These are phyloP conservation scores for Colletotrichum destructivum DNA, from an alignment of 2,329 filamentous ascomycete genomes.

Conservation along the genomic window DNA sequence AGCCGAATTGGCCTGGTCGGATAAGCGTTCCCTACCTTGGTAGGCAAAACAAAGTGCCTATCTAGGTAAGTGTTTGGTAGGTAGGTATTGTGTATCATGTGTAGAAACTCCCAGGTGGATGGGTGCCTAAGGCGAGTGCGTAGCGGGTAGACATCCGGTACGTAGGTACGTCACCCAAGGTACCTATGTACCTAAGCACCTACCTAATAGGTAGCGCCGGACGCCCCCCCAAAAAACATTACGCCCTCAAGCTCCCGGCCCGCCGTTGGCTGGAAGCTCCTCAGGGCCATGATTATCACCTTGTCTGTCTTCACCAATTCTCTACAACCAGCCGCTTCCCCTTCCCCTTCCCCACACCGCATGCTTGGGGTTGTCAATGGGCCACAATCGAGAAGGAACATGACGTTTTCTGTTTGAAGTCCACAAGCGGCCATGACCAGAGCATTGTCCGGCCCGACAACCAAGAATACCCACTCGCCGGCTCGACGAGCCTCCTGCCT, in stretches of 20 bases:
- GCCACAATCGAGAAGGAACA: slow-evolving; percentile 15
- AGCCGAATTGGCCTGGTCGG: background rate
- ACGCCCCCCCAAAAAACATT: background rate
- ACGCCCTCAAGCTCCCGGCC: slow-evolving; percentile 20
- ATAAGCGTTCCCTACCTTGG: background rate
- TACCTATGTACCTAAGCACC: too few species aligned
- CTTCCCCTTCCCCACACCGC: background rate
- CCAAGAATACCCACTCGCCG: slow-evolving; percentile 29
- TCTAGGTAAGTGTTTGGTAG: background rate
- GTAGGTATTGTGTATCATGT: background rate
- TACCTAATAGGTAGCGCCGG: background rate
- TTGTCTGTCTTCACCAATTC: slow-evolving; percentile 12
- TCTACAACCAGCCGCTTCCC: background rate
- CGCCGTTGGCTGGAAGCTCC: slow-evolving; percentile 6
- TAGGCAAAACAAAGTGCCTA: background rate
- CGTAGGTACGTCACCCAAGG: too few species aligned
- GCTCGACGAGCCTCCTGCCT: slow-evolving; percentile 5
- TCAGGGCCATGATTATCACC: background rate
- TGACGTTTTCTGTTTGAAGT: slow-evolving; percentile 18
- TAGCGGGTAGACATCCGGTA: too few species aligned
- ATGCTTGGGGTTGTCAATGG: slow-evolving; percentile 8
- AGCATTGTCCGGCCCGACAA: slow-evolving; percentile 24
- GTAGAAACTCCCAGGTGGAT: too few species aligned
- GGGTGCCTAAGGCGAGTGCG: background rate
- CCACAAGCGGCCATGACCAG: slow-evolving; percentile 38